Evolutionary conservation across 306 rosid species (phyloP).

Genomic region (Prunus davidiana): DNA sequence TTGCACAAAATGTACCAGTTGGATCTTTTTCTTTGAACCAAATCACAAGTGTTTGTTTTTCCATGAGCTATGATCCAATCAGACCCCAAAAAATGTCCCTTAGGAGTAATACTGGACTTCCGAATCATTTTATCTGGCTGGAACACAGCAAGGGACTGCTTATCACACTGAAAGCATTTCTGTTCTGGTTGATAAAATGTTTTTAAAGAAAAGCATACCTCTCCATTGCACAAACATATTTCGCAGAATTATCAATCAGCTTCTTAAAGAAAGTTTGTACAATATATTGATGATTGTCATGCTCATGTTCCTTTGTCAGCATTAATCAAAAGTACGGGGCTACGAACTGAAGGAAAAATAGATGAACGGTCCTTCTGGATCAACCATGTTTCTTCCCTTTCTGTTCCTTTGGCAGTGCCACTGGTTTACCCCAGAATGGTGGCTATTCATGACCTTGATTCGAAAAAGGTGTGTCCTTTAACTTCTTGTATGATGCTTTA

Average conservation of each 20-base stretch:
- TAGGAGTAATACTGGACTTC: neutral
- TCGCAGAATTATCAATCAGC: neutral
- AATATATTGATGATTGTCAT: constrained; percentile 23
- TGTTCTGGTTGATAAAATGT: neutral
- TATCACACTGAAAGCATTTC: neutral
- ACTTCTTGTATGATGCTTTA: neutral
- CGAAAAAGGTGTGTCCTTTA: constrained; percentile 48
- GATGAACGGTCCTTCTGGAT: constrained; percentile 95
- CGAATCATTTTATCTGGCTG: neutral
- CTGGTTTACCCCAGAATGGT: constrained; percentile 95
- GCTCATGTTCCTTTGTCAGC: constrained; percentile 55
- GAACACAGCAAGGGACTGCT: neutral
- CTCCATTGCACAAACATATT: neutral
- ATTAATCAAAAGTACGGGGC: constrained; percentile 74
- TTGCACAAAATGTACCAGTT: no score
- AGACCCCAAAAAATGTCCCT: neutral
- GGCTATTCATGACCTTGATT: constrained; percentile 73
- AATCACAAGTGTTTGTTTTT: neutral
- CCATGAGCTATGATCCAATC: neutral
- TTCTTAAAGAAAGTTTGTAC: constrained; percentile 1
- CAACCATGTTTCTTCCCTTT: constrained; percentile 70
- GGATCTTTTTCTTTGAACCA: neutral
- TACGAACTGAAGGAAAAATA: constrained; percentile 79
- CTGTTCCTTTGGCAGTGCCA: constrained; percentile 84
- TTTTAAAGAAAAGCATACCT: neutral